phyloP scores from a whole-genome alignment of 495 filamentous ascomycete genomes.

The Penicillium angulare region DNA sequence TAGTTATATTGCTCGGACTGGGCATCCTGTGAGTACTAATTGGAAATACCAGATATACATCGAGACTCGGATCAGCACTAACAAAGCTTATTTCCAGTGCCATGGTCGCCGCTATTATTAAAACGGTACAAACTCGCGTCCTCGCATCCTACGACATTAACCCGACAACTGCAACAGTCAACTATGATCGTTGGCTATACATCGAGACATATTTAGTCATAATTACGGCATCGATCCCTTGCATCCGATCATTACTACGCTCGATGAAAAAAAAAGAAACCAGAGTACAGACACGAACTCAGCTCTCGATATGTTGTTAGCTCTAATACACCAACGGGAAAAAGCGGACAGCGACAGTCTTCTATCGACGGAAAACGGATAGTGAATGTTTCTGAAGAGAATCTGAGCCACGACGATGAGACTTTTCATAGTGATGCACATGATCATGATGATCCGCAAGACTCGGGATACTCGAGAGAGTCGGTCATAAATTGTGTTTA shows the following conservation, averaged over 20 bases:
- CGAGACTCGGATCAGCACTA: not conserved
- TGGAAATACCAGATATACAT: too few relatives aligned
- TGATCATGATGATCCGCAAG: constrained; percentile 3
- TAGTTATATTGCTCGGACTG: constrained; percentile 42
- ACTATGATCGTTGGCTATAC: constrained; percentile 28
- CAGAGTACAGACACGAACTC: constrained; percentile 16
- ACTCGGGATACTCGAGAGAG: constrained; percentile 1
- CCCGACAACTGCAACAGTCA: constrained; percentile 26
- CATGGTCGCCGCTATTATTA: constrained; percentile 33
- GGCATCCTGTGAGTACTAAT: constrained; percentile 40
- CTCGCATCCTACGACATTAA: constrained; percentile 23
- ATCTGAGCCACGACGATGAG: constrained; percentile 11
- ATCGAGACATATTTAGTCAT: constrained; percentile 34
- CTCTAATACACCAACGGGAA: not conserved
- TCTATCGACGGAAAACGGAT: constrained; percentile 15
- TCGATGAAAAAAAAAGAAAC: constrained; percentile 5
- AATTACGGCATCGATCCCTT: constrained; percentile 32
- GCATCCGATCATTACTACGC: constrained; percentile 23
- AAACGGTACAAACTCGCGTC: constrained; percentile 26
- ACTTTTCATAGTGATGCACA: constrained; percentile 1
- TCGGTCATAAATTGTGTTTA: constrained; percentile 11
- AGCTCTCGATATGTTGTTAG: constrained; percentile 8
- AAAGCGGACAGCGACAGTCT: constrained; percentile 9
- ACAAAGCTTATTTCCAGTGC: constrained; percentile 12
- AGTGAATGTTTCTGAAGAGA: constrained; percentile 7